Evolutionary conservation across 495 filamentous ascomycete genomes (phyloP), one percentile per base, ranked within the genome.

Genomic region (Stereocaulon alpinum): DNA sequence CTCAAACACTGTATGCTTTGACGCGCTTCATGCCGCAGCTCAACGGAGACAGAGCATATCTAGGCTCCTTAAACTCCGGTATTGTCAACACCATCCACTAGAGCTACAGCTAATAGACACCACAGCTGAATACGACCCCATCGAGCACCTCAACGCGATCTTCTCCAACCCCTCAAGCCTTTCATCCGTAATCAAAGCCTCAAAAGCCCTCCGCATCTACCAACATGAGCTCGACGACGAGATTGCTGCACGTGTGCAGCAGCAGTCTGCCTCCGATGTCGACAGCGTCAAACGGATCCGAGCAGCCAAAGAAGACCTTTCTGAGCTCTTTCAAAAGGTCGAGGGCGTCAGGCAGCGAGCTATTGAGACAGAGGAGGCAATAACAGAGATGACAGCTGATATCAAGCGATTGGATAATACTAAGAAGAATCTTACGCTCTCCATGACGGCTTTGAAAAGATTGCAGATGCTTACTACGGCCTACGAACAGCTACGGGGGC

Each of bases 401-500:
- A 99, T 99, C 72, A 99, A 99, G 73, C 85, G 92, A 65, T 78
- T 99, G 60, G 93, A 99, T 72, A 86, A 86, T 71, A 96, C 92
- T 47, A 99, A 99, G 76, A 85, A 85, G 69, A 97, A 97, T 72
- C 79, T 99, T 22, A 96, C 94, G 14, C 79, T 93, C 47, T 96
- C 91, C 42, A 99, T 99, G 93, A 99, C 93, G 24, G 94, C 91
- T 29, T 76, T 99, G 66, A 99, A 99, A 72, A 80, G 93, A 32
- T 77, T 99, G 61, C 93, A 99, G 78, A 97, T 99, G 93, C 73
- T 99, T 67, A 97, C 93, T 10, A 99, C 92, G 6, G 93, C 93
- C 29, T 97, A 96, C 73, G 93, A 97, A 66, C 94, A 97, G 74
- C 83, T 99, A 29, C 82, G 87, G 57, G 87, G 83, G 37, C 77